Conservation (phyloP, 306 rosid species). For the Lathyrus sativus region DNA sequence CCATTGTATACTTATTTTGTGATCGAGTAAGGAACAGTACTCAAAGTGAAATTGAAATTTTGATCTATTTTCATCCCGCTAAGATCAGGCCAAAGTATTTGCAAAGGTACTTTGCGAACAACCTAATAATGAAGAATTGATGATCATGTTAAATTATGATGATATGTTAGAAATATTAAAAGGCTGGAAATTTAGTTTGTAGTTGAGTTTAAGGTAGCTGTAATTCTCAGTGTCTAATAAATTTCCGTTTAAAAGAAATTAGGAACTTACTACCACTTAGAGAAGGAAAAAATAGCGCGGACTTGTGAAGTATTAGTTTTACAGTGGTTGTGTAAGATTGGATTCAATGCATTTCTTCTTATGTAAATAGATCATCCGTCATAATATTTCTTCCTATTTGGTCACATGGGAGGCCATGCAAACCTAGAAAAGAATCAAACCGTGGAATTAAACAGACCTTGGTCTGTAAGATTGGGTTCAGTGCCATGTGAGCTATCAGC, state of each 20-base stretch:
- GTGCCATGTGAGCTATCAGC: slow-evolving; percentile 3
- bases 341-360: slow-evolving; percentile 20
- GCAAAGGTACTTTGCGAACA: not conserved
- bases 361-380: not conserved
- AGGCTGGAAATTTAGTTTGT: slow-evolving; percentile 6
- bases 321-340: not conserved
- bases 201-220: slow-evolving; percentile 3
- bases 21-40: slow-evolving; percentile 1
- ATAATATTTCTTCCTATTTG: not conserved
- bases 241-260: not conserved
- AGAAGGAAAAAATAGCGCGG: slow-evolving; percentile 22
- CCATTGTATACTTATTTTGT: slow-evolving; percentile 2
- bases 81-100: not conserved
- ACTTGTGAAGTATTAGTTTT: slow-evolving; percentile 21
- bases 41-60: not conserved
- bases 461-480: not conserved
- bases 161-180: slow-evolving; percentile 11
- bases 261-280: not conserved
- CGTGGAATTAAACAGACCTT: not conserved
- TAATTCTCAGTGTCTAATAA: not conserved
- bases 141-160: slow-evolving; percentile 9
- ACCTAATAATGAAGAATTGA: not conserved
- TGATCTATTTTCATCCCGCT: slow-evolving; percentile 11
- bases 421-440: slow-evolving; percentile 2
- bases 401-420: not conserved